Conservation (phyloP, 2,329 filamentous ascomycete genomes). For the Cephalotrichum gorgonifer region DNA sequence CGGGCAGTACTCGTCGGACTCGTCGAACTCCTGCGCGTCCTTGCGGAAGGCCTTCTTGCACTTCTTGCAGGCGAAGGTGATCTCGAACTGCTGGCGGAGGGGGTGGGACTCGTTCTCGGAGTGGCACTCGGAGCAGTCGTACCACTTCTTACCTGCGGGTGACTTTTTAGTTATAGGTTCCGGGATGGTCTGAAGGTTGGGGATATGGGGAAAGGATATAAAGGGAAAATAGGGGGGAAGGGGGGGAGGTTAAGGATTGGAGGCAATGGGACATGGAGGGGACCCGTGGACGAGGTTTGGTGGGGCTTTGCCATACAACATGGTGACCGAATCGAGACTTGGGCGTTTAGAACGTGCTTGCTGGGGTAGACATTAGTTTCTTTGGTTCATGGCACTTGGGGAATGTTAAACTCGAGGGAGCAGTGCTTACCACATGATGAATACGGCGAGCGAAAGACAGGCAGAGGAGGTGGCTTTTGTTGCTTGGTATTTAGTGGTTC, state of each 20-base stretch:
- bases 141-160: slow-evolving; percentile 81
- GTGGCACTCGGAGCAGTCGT: slow-evolving; percentile 96
- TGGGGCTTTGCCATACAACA: slow-evolving; percentile 77
- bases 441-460: not conserved
- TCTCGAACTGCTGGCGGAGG: slow-evolving; percentile 69
- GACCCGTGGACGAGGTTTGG: no score
- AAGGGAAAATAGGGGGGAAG: not conserved
- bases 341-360: slow-evolving; percentile 97
- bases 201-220: not conserved
- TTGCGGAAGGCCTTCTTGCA: slow-evolving; percentile 98
- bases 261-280: not conserved
- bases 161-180: no score
- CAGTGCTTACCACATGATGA: not conserved
- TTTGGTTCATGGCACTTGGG: not conserved
- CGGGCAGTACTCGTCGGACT: slow-evolving; percentile 96
- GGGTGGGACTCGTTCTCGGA: slow-evolving; percentile 67
- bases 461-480: not conserved
- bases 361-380: slow-evolving; percentile 31
- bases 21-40: slow-evolving; percentile 83
- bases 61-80: slow-evolving; percentile 97
- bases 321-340: slow-evolving; percentile 88
- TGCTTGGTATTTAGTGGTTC: no score
- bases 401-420: not conserved
- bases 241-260: not conserved
- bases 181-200: no score